Conservation (phyloP, 2,329 filamentous ascomycete species). For the Coleophoma crateriformis region DNA sequence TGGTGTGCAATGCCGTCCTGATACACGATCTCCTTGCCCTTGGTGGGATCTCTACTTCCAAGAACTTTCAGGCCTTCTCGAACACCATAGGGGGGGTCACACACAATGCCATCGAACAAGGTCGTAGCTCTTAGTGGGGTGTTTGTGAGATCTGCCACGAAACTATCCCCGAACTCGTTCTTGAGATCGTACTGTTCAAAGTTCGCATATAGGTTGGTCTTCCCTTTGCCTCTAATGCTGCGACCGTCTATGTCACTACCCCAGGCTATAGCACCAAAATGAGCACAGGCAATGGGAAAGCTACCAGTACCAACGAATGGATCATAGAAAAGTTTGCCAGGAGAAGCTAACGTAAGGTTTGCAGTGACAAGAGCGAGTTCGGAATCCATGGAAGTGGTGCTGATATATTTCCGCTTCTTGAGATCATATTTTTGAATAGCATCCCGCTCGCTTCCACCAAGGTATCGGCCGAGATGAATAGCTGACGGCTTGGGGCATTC, state of each 20-base stretch:
- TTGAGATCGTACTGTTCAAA: conserved; percentile 77
- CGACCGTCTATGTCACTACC: conserved; percentile 94
- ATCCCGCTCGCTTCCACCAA: conserved; percentile 63
- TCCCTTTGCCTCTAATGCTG: conserved; percentile 67
- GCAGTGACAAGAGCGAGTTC: conserved; percentile 88
- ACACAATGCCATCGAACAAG: conserved; percentile 84
- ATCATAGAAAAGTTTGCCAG: conserved; percentile 86
- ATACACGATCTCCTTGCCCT: conserved; percentile 50
- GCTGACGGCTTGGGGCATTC: conserved; percentile 48
- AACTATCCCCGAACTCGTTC: conserved; percentile 65
- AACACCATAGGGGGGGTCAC: conserved; percentile 94
- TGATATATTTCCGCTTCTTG: conserved; percentile 91
- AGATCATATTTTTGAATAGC: conserved; percentile 72
- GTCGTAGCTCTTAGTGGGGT: conserved; percentile 58
- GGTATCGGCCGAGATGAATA: conserved; percentile 67
- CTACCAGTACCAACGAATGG: conserved; percentile 95
- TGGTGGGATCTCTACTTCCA: conserved; percentile 64
- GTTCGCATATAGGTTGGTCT: conserved; percentile 55
- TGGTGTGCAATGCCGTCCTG: conserved; percentile 66
- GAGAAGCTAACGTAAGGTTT: conserved; percentile 77
- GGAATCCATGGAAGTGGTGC: conserved; percentile 95
- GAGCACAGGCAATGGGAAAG: conserved; percentile 83
- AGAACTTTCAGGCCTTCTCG: conserved; percentile 87
- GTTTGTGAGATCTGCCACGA: conserved; percentile 84
- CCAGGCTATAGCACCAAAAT: conserved; percentile 79